Percentiles rank a stretch among this genome's conserved stretches.
Conservation (phyloP, 169 alveolate species). For the Plasmodium yoelii region DNA sequence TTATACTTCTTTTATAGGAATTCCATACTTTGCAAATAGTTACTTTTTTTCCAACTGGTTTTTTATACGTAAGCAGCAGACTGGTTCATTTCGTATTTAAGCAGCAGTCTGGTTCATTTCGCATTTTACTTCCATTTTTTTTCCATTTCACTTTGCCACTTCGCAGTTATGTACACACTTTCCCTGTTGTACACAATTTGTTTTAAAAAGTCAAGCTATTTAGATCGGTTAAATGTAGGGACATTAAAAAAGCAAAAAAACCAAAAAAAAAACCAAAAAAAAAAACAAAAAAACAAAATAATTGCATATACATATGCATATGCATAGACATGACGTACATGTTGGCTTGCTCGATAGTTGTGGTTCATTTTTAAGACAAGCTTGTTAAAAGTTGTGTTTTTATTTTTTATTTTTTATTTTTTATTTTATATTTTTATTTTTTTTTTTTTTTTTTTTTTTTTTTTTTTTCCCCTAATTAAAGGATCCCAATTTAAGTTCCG, state of each 20-base stretch:
- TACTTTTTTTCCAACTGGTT: conserved; percentile 62
- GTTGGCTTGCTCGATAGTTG: not conserved
- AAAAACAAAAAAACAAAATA: not conserved
- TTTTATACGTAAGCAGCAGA: conserved; percentile 33
- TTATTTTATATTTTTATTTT: not conserved
- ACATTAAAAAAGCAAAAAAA: too few relatives aligned
- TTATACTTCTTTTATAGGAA: conserved; percentile 11
- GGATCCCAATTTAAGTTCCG: conserved; percentile 29
- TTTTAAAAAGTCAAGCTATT: conserved; percentile 47
- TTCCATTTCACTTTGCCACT: not conserved
- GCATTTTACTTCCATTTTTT: not conserved
- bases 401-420: not conserved
- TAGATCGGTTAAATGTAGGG: conserved; percentile 42
- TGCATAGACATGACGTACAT: too few relatives aligned
- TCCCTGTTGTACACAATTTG: conserved; percentile 33
- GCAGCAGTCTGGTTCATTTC: not conserved
- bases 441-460: not conserved
- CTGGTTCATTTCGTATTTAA: too few relatives aligned
- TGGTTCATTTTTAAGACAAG: not conserved
- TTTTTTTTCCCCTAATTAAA: not conserved
- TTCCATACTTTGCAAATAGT: conserved; percentile 67
- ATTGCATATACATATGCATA: too few relatives aligned
- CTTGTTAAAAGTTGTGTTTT: not conserved
- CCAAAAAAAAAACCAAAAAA: too few relatives aligned
- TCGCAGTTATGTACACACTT: conserved; percentile 47